Evolutionary conservation across 305 asterid genomes (phyloP).

Genomic region (Stenogyne calaminthoides): DNA sequence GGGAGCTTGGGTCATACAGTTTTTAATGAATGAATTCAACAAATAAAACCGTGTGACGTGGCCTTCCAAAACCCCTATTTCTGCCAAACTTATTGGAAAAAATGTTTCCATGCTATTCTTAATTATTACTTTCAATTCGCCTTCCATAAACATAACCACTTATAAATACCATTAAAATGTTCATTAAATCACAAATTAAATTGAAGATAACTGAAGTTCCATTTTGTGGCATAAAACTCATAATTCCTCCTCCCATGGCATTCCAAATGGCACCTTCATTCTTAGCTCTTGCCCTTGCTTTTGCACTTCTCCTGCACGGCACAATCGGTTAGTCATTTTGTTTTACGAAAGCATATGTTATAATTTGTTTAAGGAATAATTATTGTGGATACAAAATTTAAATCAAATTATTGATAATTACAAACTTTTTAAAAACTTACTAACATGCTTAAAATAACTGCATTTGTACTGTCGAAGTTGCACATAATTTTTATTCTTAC

Average conservation of each 20-base stretch:
- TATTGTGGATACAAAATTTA: too few species aligned
- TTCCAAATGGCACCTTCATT: constrained; percentile 28
- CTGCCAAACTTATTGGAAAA: not conserved
- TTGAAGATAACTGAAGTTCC: not conserved
- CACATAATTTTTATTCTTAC: too few species aligned
- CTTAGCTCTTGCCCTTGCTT: constrained; percentile 37
- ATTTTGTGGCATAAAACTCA: not conserved
- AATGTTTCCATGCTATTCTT: not conserved
- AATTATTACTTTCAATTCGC: not conserved
- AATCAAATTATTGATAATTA: too few species aligned
- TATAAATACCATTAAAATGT: not conserved
- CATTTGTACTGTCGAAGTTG: too few species aligned
- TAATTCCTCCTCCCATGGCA: constrained; percentile 45
- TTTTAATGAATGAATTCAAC: not conserved
- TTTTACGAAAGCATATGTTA: too few species aligned
- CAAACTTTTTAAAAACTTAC: too few species aligned
- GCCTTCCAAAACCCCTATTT: not conserved
- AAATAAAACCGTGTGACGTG: not conserved
- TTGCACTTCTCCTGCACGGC: constrained; percentile 30
- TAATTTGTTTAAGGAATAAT: too few species aligned
- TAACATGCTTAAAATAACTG: too few species aligned
- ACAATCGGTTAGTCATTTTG: constrained; percentile 39
- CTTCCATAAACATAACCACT: not conserved
- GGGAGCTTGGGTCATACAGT: not conserved
- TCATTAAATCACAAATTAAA: not conserved